Conservation (phyloP, 192 early-diverging fungal genomes). For the Rhizophlyctis rosea region DNA sequence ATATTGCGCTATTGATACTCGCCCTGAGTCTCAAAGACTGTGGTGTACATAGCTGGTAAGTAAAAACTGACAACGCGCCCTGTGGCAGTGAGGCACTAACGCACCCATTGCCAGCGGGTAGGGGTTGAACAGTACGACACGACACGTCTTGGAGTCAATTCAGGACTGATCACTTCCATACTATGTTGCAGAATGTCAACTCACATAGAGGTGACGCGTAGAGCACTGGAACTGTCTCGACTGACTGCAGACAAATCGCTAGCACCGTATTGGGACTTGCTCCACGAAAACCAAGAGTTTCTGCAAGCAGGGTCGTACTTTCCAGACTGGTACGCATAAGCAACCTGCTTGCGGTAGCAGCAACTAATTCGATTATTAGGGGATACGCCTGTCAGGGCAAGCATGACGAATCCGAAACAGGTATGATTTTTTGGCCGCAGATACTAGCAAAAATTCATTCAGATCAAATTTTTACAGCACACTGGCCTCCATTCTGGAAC, state of each 20-base stretch:
- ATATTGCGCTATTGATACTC: no score
- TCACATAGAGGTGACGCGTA: constrained; percentile 5
- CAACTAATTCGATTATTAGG: constrained; percentile 33
- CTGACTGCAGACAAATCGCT: neutral
- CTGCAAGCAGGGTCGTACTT: constrained; percentile 57
- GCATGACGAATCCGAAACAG: constrained; percentile 41
- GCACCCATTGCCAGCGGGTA: no score
- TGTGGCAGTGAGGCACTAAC: no score
- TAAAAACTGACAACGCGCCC: no score
- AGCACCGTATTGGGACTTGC: neutral
- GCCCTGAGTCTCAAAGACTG: no score
- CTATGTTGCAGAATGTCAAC: constrained; percentile 13
- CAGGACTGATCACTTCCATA: no score
- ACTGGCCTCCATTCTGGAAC: constrained; percentile 69
- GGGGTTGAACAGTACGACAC: no score
- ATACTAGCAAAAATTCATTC: constrained; percentile 1
- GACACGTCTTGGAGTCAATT: no score
- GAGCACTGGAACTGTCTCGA: neutral
- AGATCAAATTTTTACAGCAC: constrained; percentile 39
- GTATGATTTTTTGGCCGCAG: constrained; percentile 26
- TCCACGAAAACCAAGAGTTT: constrained; percentile 3
- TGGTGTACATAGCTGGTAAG: no score
- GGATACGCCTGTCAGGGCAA: constrained; percentile 53
- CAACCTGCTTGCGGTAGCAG: neutral
- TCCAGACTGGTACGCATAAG: constrained; percentile 53